Conservation (phyloP, 345 rosid species). For the Eucalyptus melliodora region DNA sequence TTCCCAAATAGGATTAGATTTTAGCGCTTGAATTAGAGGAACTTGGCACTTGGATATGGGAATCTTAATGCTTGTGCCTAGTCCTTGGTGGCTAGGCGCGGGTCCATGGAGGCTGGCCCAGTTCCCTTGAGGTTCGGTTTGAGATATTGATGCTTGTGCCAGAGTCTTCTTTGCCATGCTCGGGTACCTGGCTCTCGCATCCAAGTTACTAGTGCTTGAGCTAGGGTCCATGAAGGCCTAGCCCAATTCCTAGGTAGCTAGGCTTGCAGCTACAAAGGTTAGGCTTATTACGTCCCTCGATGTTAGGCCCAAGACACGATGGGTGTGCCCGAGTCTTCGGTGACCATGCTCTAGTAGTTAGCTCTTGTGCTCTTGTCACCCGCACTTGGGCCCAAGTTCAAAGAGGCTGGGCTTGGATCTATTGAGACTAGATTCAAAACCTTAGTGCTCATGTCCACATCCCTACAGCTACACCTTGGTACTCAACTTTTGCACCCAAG, state of each 20-base stretch:
- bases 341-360: too few relatives aligned
- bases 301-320: too few relatives aligned
- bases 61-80: not conserved
- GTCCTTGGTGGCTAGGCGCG: not conserved
- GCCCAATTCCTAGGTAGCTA: not conserved
- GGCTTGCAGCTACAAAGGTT: not conserved
- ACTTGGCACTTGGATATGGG: not conserved
- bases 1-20: not conserved
- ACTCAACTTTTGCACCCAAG: too few relatives aligned
- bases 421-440: too few relatives aligned
- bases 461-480: too few relatives aligned
- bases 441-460: too few relatives aligned
- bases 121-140: not conserved
- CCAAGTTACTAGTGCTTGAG: not conserved
- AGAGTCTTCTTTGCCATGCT: not conserved
- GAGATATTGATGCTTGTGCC: rapidly evolving
- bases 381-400: too few relatives aligned
- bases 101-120: not conserved
- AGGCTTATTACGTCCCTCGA: not conserved
- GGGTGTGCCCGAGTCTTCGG: too few relatives aligned
- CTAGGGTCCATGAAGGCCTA: not conserved
- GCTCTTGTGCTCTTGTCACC: too few relatives aligned
- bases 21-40: not conserved
- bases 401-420: too few relatives aligned
- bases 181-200: not conserved